phyloP scores from a whole-genome alignment of 192 early-diverging fungal species.

The Gigaspora rosea region DNA sequence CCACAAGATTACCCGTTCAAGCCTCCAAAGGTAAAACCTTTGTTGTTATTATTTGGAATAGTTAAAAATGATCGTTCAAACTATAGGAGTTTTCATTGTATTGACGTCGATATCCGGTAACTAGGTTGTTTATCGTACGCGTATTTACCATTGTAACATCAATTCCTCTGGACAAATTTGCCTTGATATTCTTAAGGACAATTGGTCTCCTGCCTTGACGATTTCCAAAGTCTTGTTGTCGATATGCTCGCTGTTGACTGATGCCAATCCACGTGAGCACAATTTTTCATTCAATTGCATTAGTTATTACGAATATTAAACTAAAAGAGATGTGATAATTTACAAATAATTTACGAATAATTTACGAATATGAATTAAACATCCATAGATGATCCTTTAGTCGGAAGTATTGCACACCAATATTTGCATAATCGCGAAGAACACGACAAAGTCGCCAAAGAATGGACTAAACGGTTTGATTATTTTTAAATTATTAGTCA shows the following conservation, averaged over 20 bases:
- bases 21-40: constrained; percentile 76
- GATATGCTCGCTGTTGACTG: constrained; percentile 90
- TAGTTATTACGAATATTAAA: neutral
- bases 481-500: too few species aligned
- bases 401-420: constrained; percentile 87
- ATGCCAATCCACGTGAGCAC: constrained; percentile 86
- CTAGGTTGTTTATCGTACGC: constrained; percentile 85
- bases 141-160: constrained; percentile 98
- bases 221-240: constrained; percentile 96
- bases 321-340: neutral
- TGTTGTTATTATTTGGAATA: neutral
- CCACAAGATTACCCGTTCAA: constrained; percentile 96
- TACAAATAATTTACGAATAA: neutral
- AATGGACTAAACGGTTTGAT: constrained; percentile 87
- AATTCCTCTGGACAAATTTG: constrained; percentile 90
- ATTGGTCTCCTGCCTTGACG: constrained; percentile 95
- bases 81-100: too few species aligned
- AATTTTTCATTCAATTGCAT: neutral
- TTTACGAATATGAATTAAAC: neutral
- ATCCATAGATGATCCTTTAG: constrained; percentile 81
- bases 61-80: neutral
- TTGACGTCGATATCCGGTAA: neutral
- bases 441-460: constrained; percentile 85
- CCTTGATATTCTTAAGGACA: constrained; percentile 94
- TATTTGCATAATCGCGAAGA: constrained; percentile 82